Base-by-base conservation (phyloP, 2,329 filamentous ascomycete genomes). In the Aspergillus chevalieri region DNA sequence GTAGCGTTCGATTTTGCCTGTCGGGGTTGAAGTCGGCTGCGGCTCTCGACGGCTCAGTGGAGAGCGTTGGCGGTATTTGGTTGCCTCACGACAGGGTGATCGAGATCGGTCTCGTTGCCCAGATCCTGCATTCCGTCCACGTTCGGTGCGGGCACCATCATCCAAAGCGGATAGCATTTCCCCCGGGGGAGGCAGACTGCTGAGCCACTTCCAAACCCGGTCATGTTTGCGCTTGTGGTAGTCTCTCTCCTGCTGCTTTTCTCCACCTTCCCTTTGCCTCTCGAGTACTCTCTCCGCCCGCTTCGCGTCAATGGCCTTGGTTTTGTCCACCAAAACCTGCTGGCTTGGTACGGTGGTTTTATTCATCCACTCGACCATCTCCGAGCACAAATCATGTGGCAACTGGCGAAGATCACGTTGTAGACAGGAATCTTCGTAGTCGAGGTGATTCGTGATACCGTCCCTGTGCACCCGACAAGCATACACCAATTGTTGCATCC, bases 141-240 rank as follows among this genome's bases (percentile, higher is more conserved):
- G 26, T 30, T 30, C 26, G 10, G 26, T 30, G 26, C 26, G 26
- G 3, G 12, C 26, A 30, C 26, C 12, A 12, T 30, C 26, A 12
- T 30, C 26, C 10, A 30, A 12, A 4, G 9, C 41, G 41, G 41
- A 38, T 38, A n/a, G n/a, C 53, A 53, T 53, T n/a, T 52, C 48
- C 38, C 43, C 44, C 9, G 49, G 43, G 3, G 22, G 42, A 14
- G 53, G 53, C 12, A 53, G 44, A 36, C 39, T 52, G 15, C 46
- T 30, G 6, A 54, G 45, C 53, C 53, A 56, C 12, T 49, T 39
- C 21, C 30, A 47, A 14, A 54, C 49, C n/a, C 53, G 49, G 12
- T 51, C 44, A 12, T 48, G 36, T 8, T 48, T 53, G 12, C 15
- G 42, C n/a, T 44, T 26, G 4, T 50, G 43, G 43, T 44, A 26